phyloP scores from a whole-genome alignment of 176 grass and related monocot species.

The Coix lacrymajobi region DNA sequence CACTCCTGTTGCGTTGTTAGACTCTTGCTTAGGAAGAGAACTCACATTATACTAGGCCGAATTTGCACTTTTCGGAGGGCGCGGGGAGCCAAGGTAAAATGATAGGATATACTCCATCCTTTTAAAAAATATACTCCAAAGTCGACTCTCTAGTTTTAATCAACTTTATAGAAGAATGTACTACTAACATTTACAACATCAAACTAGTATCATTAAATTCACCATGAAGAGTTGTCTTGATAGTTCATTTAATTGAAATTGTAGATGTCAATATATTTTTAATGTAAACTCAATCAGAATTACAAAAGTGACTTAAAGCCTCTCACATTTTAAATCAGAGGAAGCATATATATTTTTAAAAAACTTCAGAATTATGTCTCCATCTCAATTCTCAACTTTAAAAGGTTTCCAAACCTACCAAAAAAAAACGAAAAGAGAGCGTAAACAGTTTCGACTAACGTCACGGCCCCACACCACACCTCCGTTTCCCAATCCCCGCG shows the following conservation, averaged over 20 bases:
- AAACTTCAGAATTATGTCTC: background rate
- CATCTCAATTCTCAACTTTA: background rate
- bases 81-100: too few species aligned
- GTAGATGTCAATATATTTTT: background rate
- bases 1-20: background rate
- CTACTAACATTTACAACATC: too few species aligned
- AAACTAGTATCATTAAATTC: background rate
- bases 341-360: background rate
- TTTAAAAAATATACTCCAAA: too few species aligned
- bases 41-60: too few species aligned
- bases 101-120: too few species aligned
- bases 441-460: background rate
- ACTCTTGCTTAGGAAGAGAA: too few species aligned
- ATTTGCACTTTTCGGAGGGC: too few species aligned
- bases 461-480: background rate
- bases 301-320: background rate
- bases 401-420: background rate
- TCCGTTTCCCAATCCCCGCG: background rate
- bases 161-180: too few species aligned
- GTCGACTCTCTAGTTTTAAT: too few species aligned
- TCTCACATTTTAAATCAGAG: background rate
- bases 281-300: background rate
- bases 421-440: background rate
- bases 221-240: too few species aligned
- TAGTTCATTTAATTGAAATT: background rate